Percentiles rank a stretch among this genome's conserved stretches.
Conservation (phyloP, 495 filamentous ascomycete genomes). For the Neurospora sp. region DNA sequence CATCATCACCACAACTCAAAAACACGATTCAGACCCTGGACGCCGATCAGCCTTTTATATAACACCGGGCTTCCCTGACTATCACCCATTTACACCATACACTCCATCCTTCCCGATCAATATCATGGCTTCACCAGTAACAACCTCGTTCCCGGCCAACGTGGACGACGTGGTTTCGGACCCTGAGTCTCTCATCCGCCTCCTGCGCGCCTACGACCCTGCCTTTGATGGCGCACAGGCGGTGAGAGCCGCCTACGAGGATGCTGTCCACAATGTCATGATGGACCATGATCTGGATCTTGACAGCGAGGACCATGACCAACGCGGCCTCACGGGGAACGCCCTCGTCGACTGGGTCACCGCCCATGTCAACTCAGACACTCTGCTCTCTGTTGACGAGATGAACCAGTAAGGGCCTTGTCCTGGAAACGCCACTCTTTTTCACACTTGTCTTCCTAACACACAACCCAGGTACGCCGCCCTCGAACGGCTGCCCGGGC, state of each 20-base stretch:
- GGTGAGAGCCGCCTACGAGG: slow-evolving; percentile 16
- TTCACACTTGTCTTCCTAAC: not conserved
- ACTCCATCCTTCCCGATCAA: not conserved
- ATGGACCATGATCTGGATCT: not conserved
- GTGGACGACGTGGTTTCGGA: slow-evolving; percentile 10
- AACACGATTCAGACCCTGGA: not conserved
- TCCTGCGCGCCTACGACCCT: slow-evolving; percentile 19
- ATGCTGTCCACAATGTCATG: not conserved
- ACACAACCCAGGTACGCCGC: slow-evolving; percentile 23
- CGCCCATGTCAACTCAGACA: slow-evolving; percentile 32
- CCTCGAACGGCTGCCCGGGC: slow-evolving; percentile 23
- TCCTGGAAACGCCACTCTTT: not conserved
- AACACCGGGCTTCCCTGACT: not conserved
- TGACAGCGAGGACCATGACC: slow-evolving; percentile 8
- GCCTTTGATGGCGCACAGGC: slow-evolving; percentile 18
- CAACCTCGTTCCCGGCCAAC: not conserved
- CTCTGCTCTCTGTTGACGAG: slow-evolving; percentile 34
- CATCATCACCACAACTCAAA: not conserved
- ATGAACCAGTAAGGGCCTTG: slow-evolving; percentile 24
- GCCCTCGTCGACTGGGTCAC: slow-evolving; percentile 30
- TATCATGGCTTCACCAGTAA: not conserved
- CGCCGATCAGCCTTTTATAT: not conserved
- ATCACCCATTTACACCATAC: not conserved
- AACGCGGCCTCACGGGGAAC: slow-evolving; percentile 10
- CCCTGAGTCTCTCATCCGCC: slow-evolving; percentile 15